Base-by-base conservation (phyloP, 345 rosid species). In the Salix exigua region DNA sequence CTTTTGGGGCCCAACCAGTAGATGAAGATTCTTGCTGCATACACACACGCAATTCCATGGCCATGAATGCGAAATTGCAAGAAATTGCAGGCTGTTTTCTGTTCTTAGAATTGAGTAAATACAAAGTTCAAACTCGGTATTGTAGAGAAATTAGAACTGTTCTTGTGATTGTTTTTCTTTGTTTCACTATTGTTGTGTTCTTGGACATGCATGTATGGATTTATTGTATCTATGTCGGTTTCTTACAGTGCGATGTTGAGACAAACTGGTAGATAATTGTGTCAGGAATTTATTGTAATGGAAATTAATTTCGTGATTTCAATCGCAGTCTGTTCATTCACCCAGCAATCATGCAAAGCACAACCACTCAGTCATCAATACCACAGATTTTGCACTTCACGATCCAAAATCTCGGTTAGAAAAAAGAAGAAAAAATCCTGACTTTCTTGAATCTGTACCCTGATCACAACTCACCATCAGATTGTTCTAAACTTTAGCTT, bases 1-100 rank as follows among this genome's bases (percentile, higher is more conserved):
- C 96, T 91, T 84, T 75, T 89, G 67, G 96, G 93, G 61, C 86
- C 88, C 25, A 86, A 79, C 75, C 81, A 77, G 17, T 86, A 87
- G 80, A 1, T 73, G 42, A 66, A 58, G 16, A 58, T 58, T 14
- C 12, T 11, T 10, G 63, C 16, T 3, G 2, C 63, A 0, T 9
- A 26, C 4, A 10, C 63, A 23, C 0, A 25, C 19, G 35, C 25
- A 38, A 35, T 55, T 40, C 44, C 18, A 19, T 51, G 58, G n/a
- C 19, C 58, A 51, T 51, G 58, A 51, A 18, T 51, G 58, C 19
- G 58, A 51, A 6, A 6, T 51, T 6, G 2, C 58, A 6, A 18
- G 10, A n/a, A 51, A 19, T 18, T 53, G 25, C 7, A 53, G 25
- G 60, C 60, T 18, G 23, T 53, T 53, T 53, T 9, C 28, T 3